Evolutionary conservation across 208 protist genomes (phyloP).

Genomic region (Leishmania gerbilli): DNA sequence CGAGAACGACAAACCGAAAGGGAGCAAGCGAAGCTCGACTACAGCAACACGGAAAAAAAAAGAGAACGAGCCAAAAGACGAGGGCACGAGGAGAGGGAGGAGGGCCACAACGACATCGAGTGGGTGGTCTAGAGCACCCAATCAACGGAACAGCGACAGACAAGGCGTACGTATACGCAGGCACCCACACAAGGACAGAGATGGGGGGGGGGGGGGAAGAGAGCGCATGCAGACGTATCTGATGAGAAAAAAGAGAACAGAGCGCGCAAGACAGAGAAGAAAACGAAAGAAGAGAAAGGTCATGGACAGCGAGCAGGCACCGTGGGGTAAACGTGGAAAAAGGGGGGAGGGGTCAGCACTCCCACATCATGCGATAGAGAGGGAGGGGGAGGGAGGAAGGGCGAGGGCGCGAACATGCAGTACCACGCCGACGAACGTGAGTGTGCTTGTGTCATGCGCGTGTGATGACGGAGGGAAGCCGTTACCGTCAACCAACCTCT

Average conservation of each 20-base stretch:
- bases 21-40: neutral
- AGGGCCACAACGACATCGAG: neutral
- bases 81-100: neutral
- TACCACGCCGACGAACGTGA: neutral
- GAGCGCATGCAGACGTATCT: neutral
- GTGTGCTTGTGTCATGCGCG: neutral
- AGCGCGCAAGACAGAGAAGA: neutral
- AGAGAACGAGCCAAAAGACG: neutral
- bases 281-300: neutral
- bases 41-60: neutral
- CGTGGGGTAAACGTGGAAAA: neutral
- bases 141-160: neutral
- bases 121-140: neutral
- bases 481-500: conserved; percentile 6
- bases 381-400: neutral
- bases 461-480: neutral
- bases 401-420: neutral
- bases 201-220: too few species aligned
- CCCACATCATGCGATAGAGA: neutral
- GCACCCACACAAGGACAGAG: neutral
- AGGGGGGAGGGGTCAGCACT: neutral
- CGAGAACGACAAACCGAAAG: neutral
- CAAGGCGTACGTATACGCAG: neutral
- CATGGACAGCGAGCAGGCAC: neutral
- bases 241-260: neutral